Evolutionary conservation across 176 grass and related monocot genomes (phyloP).

Genomic region (barley (Hordeum vulgare)): MorexV3_pseudomolecules_assembly NC_058520.1:535615910-535616409

Average conservation of each 20-base stretch:
- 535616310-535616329: slow-evolving; percentile 61
- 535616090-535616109: slow-evolving; percentile 75
- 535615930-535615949: not conserved
- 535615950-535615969: not conserved
- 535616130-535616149: slow-evolving; percentile 88
- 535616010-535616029: slow-evolving; percentile 32
- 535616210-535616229: slow-evolving; percentile 82
- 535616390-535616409: slow-evolving; percentile 91
- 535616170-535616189: slow-evolving; percentile 39
- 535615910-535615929: slow-evolving; percentile 34
- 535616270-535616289: slow-evolving; percentile 72
- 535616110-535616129: slow-evolving; percentile 75
- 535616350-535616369: slow-evolving; percentile 66
- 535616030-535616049: slow-evolving; percentile 40
- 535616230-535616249: slow-evolving; percentile 63
- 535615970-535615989: slow-evolving; percentile 25
- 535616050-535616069: slow-evolving; percentile 62
- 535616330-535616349: slow-evolving; percentile 87
- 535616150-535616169: slow-evolving; percentile 78
- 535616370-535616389: slow-evolving; percentile 98
- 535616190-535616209: slow-evolving; percentile 56
- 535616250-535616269: slow-evolving; percentile 50
- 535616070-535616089: slow-evolving; percentile 98
- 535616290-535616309: slow-evolving; percentile 65
- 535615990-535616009: slow-evolving; percentile 61